These are phyloP conservation scores for Turnera subulata DNA, from an alignment of 345 rosid species.

Conservation along the genomic window DNA sequence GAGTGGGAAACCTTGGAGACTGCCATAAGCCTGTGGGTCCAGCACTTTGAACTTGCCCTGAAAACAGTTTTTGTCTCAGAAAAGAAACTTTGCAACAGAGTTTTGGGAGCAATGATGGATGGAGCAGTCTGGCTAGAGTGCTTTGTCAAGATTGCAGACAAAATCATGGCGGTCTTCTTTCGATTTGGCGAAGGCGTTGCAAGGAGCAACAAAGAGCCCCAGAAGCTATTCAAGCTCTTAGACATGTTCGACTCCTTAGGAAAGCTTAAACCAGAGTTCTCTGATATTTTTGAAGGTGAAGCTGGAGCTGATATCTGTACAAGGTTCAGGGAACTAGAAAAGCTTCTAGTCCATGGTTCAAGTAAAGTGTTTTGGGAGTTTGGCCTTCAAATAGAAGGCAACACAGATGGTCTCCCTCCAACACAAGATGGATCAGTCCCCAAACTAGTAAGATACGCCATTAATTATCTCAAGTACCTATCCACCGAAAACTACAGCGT, in stretches of 20 bases:
- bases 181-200: slow-evolving; percentile 67
- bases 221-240: slow-evolving; percentile 62
- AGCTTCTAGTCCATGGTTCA: slow-evolving; percentile 51
- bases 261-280: slow-evolving; percentile 40
- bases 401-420: slow-evolving; percentile 48
- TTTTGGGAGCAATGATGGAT: slow-evolving; percentile 40
- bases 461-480: slow-evolving; percentile 56
- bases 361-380: slow-evolving; percentile 62
- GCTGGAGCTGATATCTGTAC: slow-evolving; percentile 53
- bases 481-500: slow-evolving; percentile 36
- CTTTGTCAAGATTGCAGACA: slow-evolving; percentile 57
- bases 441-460: slow-evolving; percentile 58
- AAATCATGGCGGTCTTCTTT: slow-evolving; percentile 68
- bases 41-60: slow-evolving; percentile 49
- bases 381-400: slow-evolving; percentile 61
- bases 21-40: slow-evolving; percentile 54
- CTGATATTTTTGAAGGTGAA: slow-evolving; percentile 49
- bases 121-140: slow-evolving; percentile 55
- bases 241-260: slow-evolving; percentile 60
- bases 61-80: slow-evolving; percentile 46
- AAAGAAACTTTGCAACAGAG: slow-evolving; percentile 46
- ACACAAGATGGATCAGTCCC: slow-evolving; percentile 54
- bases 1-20: slow-evolving; percentile 63
- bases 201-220: slow-evolving; percentile 57
- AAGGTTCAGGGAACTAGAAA: slow-evolving; percentile 55